Percentiles rank a stretch among this genome's conserved stretches.
Conservation (phyloP, 805 yeast genomes). For the Saturnispora bothae region DNA sequence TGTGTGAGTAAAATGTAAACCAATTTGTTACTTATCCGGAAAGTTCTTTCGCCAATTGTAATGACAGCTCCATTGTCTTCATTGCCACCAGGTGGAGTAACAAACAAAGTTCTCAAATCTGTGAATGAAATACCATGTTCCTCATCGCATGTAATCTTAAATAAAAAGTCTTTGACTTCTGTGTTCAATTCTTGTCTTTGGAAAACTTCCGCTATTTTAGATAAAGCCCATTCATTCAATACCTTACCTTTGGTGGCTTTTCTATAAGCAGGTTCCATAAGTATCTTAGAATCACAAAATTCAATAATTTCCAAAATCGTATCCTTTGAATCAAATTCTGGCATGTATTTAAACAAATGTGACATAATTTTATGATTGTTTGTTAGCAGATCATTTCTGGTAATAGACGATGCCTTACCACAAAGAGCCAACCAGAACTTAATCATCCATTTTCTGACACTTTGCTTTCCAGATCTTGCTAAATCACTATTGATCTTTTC, state of each 20-base stretch:
- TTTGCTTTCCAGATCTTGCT: slow-evolving; percentile 28
- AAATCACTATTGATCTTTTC: slow-evolving; percentile 32
- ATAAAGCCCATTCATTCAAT: slow-evolving; percentile 66
- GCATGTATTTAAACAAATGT: slow-evolving; percentile 56
- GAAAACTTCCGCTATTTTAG: slow-evolving; percentile 44
- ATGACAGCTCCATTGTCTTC: slow-evolving; percentile 33
- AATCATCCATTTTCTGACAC: slow-evolving; percentile 52
- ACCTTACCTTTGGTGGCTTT: slow-evolving; percentile 64
- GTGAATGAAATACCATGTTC: slow-evolving; percentile 37
- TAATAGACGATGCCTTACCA: slow-evolving; percentile 37
- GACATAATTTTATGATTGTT: slow-evolving; percentile 49
- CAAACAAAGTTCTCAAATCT: slow-evolving; percentile 44
- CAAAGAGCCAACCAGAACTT: slow-evolving; percentile 50
- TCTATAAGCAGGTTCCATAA: slow-evolving; percentile 50
- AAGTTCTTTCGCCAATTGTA: slow-evolving; percentile 38
- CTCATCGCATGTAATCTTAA: slow-evolving; percentile 38
- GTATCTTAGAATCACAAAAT: slow-evolving; percentile 39
- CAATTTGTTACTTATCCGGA: slow-evolving; percentile 57
- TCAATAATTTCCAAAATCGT: slow-evolving; percentile 32
- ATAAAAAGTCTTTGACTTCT: slow-evolving; percentile 36
- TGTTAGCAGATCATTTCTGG: slow-evolving; percentile 53
- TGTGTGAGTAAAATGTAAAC: slow-evolving; percentile 50
- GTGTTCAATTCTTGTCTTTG: slow-evolving; percentile 26
- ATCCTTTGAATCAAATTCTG: slow-evolving; percentile 40
- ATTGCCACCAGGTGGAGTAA: slow-evolving; percentile 6